Conservation (phyloP, 352 stramenopile species). For the Elongisporangium anandrum region DNA sequence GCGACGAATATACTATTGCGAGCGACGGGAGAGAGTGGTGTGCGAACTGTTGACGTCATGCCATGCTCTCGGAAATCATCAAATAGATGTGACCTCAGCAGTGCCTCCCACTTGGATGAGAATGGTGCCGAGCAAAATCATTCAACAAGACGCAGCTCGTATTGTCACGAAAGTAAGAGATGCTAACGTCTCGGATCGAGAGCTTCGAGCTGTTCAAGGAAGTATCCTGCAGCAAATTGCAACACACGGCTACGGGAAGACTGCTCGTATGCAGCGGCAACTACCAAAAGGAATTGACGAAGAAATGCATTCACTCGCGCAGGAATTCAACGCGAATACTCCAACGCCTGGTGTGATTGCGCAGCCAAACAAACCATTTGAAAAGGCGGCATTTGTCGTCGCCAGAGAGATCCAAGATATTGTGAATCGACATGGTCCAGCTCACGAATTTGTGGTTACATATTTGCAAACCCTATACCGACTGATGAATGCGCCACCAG, state of each 20-base stretch:
- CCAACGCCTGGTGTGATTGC: constrained; percentile 62
- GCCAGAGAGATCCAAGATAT: constrained; percentile 71
- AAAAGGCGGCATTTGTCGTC: constrained; percentile 63
- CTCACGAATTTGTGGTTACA: constrained; percentile 60
- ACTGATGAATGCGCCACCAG: constrained; percentile 48
- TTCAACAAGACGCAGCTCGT: constrained; percentile 59
- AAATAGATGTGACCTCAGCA: constrained; percentile 54
- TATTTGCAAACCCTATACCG: constrained; percentile 79
- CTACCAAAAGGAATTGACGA: constrained; percentile 65
- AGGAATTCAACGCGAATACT: constrained; percentile 81
- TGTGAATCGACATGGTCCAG: constrained; percentile 45
- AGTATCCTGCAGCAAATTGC: constrained; percentile 60
- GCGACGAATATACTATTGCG: constrained; percentile 58
- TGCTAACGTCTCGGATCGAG: constrained; percentile 53
- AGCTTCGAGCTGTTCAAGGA: constrained; percentile 62
- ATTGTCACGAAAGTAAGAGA: constrained; percentile 30
- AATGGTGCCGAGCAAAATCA: constrained; percentile 75
- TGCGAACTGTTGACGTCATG: constrained; percentile 71
- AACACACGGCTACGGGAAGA: constrained; percentile 58
- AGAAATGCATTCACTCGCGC: constrained; percentile 64
- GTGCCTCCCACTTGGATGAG: constrained; percentile 45
- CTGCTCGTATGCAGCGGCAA: constrained; percentile 50
- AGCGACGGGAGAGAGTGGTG: constrained; percentile 70
- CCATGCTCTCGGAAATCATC: constrained; percentile 61
- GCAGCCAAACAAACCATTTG: constrained; percentile 74